A percentile compares a stretch with the other conserved stretches of the same genome.
Evolutionary conservation across 2,329 filamentous ascomycete genomes (phyloP).

Genomic region (Thielaviopsis ethacetica): DNA sequence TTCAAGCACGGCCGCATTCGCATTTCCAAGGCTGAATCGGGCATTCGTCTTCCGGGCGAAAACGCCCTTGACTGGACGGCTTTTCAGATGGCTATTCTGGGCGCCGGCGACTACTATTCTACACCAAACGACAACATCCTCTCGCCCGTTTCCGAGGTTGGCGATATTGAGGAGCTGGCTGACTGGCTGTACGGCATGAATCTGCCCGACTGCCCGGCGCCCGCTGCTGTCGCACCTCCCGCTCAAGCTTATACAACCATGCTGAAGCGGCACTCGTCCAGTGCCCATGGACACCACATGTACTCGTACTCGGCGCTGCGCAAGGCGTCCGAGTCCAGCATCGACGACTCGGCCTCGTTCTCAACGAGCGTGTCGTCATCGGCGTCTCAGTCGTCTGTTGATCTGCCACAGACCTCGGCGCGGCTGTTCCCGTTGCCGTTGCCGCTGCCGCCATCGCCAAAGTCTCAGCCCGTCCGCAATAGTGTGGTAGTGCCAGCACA

Average conservation of each 20-base stretch:
- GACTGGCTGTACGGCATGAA: constrained; percentile 31
- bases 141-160: constrained; percentile 23
- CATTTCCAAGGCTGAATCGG: constrained; percentile 28
- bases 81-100: constrained; percentile 48
- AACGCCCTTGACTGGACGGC: constrained; percentile 44
- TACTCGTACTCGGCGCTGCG: not conserved
- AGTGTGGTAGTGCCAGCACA: not conserved
- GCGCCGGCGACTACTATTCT: constrained; percentile 37
- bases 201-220: constrained; percentile 5
- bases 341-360: not conserved
- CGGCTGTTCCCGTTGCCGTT: not conserved
- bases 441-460: not conserved
- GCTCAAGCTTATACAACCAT: not conserved
- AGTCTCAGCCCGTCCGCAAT: not conserved
- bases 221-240: not conserved
- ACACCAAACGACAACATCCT: constrained; percentile 23
- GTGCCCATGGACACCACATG: not conserved
- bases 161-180: constrained; percentile 31
- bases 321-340: constrained; percentile 1
- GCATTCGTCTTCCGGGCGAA: constrained; percentile 12
- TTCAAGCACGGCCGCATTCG: constrained; percentile 41
- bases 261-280: not conserved
- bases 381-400: not conserved
- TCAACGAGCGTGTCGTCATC: not conserved
- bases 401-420: not conserved